Evolutionary conservation across 2,329 filamentous ascomycete genomes (phyloP), one percentile per base, ranked within the genome.

Genomic region (Alternaria alternata): DNA sequence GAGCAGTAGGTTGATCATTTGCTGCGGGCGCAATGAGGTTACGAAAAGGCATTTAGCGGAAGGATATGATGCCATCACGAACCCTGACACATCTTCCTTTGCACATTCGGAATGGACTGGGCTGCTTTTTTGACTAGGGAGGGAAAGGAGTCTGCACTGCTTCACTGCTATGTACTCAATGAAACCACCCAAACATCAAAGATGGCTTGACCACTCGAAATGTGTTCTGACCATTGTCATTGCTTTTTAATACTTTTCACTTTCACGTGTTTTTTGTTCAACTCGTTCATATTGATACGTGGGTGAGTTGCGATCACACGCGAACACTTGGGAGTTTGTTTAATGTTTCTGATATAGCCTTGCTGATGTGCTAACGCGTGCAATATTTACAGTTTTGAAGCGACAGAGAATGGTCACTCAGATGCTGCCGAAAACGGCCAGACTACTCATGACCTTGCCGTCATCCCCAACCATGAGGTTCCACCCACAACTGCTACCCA

Each of bases 401-500:
- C 24, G 16, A 46, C 20, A 12, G 28, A 34, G 6, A n/a, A 16
- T 6, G 20, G 20, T 49, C 32, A 11, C 20, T 49, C 32, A 49
- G n/a, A 87, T 81, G n/a, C 78, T 76, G 11, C 72, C 77, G 64
- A 89, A 88, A 1, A 86, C 86, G 34, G 80, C 77, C 69, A 90
- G 72, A 71, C 88, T 89, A 12, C 81, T 83, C 65, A 87, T 80
- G 5, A 84, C 86, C 54, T 81, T 82, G 3, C 87, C 85, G 3
- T 81, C 81, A 64, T 80, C 83, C 58, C 82, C 79, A 53, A 91
- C 87, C 83, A 91, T 82, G 44, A 88, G 80, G 75, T 89, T 90
- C 67, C 87, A 87, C 18, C 81, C 79, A 71, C 89, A 91, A 42
- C 87, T 89, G 18, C 88, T 90, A 2, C 89, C 89, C 52, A 91